phyloP scores from a whole-genome alignment of 768 basidiomycete genomes.

The Floccularia luteovirens region DNA sequence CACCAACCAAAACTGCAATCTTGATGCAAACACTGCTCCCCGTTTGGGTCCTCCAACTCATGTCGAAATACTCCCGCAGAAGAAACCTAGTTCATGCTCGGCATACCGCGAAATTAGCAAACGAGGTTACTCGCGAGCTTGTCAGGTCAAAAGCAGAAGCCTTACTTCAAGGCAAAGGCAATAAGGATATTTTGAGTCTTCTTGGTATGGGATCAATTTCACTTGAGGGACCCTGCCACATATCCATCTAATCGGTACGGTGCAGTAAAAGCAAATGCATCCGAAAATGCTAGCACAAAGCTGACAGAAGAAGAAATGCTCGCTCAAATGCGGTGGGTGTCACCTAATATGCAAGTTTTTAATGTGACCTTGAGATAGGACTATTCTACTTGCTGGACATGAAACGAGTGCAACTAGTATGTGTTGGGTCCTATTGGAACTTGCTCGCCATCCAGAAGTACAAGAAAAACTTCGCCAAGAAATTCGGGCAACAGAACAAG shows the following conservation, averaged over 20 bases:
- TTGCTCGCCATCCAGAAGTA: conserved; percentile 48
- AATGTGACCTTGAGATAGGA: conserved; percentile 35
- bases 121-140: conserved; percentile 24
- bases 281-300: conserved; percentile 31
- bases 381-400: conserved; percentile 44
- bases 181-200: conserved; percentile 32
- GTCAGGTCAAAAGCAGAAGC: conserved; percentile 26
- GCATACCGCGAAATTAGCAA: conserved; percentile 22
- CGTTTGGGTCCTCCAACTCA: conserved; percentile 19
- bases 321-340: conserved; percentile 44
- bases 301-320: conserved; percentile 43
- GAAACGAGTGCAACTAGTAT: conserved; percentile 55
- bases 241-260: neutral
- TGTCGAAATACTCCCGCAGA: conserved; percentile 22
- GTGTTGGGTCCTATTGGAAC: conserved; percentile 55
- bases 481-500: conserved; percentile 32
- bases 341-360: conserved; percentile 28
- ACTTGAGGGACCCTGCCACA: neutral
- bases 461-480: conserved; percentile 60
- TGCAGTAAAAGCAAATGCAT: conserved; percentile 47
- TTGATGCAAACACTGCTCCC: conserved; percentile 24
- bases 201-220: conserved; percentile 21
- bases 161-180: conserved; percentile 22
- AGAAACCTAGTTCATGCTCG: conserved; percentile 20
- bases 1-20: conserved; percentile 19